Evolutionary conservation across 345 rosid genomes (phyloP), one percentile per base, ranked within the genome.

Genomic region (Odontarrhena argentea): DNA sequence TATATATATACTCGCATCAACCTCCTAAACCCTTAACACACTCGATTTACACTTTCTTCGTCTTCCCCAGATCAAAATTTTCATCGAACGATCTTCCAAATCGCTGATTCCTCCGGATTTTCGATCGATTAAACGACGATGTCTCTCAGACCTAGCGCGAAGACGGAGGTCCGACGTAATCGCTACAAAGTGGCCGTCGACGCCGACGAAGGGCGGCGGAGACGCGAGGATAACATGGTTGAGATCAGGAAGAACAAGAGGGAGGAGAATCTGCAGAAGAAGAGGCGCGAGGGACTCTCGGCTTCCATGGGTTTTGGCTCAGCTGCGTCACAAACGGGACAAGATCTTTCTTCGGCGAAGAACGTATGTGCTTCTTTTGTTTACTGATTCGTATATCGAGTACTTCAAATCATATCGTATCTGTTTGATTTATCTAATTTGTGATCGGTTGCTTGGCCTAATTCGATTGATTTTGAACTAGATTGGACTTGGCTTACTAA

Each of bases 201-300:
- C 34, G 88, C 88, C 25, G 96, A 86, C 10, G 96, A 89, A 56
- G 96, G 91, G 10, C 80, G 93, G 42, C 76, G 96, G 72, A 82
- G 96, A 58, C 76, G 96, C 55, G 96, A 89, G 68, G 91, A 89
- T 67, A 84, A 85, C 46, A 83, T 87, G 93, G 93, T 89, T 42
- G 93, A 89, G 89, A 89, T 87, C 83, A 80, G 93, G 65, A 89
- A 89, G 86, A 89, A 80, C 37, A 83, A 83, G 47, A 73, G 96
- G 51, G 93, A 89, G 56, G 96, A 89, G 67, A 87, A 80, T 75
- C 71, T 89, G 8, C 87, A 78, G 74, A 89, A 89, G 82, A 89
- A 87, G 77, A 77, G 93, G 13, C 91, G 93, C 18, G 91, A 89
- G 35, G 89, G 84, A 7, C 55, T 83, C 24, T 74, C 74, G 67